These are phyloP conservation scores for Aspergillus sp. DNA, from an alignment of 2,329 filamentous ascomycete genomes.

Conservation along the genomic window DNA sequence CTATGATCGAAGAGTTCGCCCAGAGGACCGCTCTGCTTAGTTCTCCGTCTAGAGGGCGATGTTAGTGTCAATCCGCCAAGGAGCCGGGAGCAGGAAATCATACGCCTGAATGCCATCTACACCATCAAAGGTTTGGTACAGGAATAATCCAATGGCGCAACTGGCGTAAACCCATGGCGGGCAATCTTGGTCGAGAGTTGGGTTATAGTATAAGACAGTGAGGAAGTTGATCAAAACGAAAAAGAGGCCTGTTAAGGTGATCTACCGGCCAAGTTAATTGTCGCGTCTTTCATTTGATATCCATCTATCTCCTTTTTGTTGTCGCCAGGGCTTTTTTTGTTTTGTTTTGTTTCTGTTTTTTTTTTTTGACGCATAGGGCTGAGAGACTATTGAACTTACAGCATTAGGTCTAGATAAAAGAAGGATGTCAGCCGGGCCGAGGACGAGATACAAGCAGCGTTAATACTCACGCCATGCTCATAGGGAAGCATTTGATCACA, in stretches of 20 bases:
- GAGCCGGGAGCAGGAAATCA: constrained; percentile 33
- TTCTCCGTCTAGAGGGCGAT: constrained; percentile 64
- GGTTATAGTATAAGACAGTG: constrained; percentile 93
- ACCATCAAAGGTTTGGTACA: constrained; percentile 98
- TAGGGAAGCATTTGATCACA: constrained; percentile 91
- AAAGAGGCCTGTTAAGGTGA: constrained; percentile 85
- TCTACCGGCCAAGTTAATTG: constrained; percentile 46
- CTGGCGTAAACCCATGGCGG: constrained; percentile 92
- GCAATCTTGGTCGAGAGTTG: constrained; percentile 89
- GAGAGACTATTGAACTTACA: constrained; percentile 34
- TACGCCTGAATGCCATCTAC: constrained; percentile 93
- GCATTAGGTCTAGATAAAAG: constrained; percentile 47
- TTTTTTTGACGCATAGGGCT: constrained; percentile 6
- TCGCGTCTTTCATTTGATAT: not conserved
- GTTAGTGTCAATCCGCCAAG: constrained; percentile 9
- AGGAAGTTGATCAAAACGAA: constrained; percentile 89
- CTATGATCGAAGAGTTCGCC: constrained; percentile 98
- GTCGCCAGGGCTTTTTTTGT: not conserved
- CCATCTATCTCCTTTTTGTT: not conserved
- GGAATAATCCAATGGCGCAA: constrained; percentile 84
- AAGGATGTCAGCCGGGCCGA: constrained; percentile 15
- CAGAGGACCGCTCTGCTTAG: constrained; percentile 85
- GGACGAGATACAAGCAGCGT: constrained; percentile 8
- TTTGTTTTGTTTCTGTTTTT: too few relatives aligned
- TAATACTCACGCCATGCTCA: constrained; percentile 77